phyloP scores from a whole-genome alignment of 2,329 filamentous ascomycete genomes.

The Akanthomyces muscarius region DNA sequence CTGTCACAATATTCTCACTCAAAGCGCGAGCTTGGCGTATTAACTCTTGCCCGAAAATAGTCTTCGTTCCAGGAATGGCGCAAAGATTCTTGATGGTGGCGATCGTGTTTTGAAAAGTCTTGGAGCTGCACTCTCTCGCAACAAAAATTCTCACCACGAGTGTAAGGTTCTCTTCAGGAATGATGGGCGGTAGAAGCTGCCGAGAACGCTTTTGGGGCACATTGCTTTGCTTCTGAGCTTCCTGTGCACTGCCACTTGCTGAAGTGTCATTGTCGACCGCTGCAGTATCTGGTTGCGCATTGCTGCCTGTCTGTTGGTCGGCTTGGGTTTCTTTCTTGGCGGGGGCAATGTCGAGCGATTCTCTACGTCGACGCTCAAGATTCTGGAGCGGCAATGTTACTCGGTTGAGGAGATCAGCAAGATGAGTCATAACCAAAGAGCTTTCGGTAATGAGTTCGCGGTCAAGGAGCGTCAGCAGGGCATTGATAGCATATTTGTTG shows the following conservation, averaged over 20 bases:
- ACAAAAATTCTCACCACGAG: conserved; percentile 96
- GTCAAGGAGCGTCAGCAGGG: conserved; percentile 80
- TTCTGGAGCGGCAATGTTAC: conserved; percentile 83
- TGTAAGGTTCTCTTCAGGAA: conserved; percentile 84
- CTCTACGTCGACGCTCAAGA: conserved; percentile 78
- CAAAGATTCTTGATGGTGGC: conserved; percentile 99
- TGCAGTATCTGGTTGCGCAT: conserved; percentile 20
- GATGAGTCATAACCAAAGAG: conserved; percentile 90
- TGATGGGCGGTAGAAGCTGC: conserved; percentile 71
- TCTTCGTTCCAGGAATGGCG: conserved; percentile 83
- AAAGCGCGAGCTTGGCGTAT: conserved; percentile 81
- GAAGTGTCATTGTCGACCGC: conserved; percentile 24
- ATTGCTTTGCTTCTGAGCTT: conserved; percentile 27
- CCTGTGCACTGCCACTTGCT: conserved; percentile 27
- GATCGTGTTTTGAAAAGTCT: conserved; percentile 96
- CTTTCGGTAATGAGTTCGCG: conserved; percentile 96
- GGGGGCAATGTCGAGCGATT: conserved; percentile 48
- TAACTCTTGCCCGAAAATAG: conserved; percentile 88
- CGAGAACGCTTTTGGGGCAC: conserved; percentile 48
- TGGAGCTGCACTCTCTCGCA: conserved; percentile 91
- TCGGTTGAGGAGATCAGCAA: conserved; percentile 80
- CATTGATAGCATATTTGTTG: conserved; percentile 87
- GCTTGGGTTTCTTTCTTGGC: conserved; percentile 18
- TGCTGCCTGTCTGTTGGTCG: conserved; percentile 31
- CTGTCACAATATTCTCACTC: conserved; percentile 77